A percentile compares a stretch with the other conserved stretches of the same genome.
These are phyloP conservation scores for Chalara sp. DNA, from an alignment of 2,329 filamentous ascomycete species.

Conservation along the genomic window DNA sequence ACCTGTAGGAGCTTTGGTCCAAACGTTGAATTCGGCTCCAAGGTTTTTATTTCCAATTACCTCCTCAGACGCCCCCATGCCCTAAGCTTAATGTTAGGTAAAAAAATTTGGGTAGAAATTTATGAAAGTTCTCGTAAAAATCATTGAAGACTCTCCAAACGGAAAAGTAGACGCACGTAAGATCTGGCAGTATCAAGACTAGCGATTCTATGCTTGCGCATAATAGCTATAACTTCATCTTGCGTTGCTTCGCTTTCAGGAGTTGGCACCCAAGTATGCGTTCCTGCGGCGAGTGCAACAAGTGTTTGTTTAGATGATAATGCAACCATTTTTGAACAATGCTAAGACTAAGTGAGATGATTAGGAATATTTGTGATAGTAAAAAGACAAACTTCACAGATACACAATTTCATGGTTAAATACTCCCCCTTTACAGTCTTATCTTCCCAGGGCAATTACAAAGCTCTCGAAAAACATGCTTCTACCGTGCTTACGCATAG, in stretches of 20 bases:
- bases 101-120: no score
- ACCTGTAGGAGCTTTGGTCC: background rate
- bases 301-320: background rate
- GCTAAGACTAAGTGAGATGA: no score
- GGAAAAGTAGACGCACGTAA: background rate
- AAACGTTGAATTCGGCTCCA: background rate
- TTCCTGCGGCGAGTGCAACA: background rate
- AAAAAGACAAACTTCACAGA: background rate
- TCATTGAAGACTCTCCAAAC: background rate
- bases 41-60: slow-evolving; percentile 1
- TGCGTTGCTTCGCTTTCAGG: background rate
- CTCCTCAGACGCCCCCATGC: background rate
- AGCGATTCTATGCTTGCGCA: background rate
- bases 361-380: background rate
- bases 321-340: no score
- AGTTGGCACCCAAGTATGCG: background rate
- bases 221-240: background rate
- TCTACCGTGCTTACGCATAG: no score
- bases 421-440: no score
- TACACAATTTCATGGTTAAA: background rate
- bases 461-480: no score
- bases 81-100: background rate
- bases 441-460: no score
- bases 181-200: slow-evolving; percentile 2
- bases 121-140: background rate